Conservation (phyloP, 192 early-diverging fungal species). For the Coemansia sp. region DNA sequence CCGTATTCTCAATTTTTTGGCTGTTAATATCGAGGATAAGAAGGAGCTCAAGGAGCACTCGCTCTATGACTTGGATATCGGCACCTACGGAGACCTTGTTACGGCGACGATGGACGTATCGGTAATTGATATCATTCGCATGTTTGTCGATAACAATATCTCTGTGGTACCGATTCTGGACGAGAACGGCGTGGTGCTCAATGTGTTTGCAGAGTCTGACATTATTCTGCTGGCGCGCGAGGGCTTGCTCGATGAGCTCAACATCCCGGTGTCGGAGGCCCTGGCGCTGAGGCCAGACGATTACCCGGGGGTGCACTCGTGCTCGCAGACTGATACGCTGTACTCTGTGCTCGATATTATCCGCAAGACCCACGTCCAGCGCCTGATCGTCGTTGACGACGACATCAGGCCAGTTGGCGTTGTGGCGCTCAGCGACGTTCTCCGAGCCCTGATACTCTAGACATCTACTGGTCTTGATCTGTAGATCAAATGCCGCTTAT, state of each 20-base stretch:
- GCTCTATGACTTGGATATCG: constrained; percentile 78
- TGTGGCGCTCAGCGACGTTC: constrained; percentile 81
- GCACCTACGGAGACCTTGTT: constrained; percentile 80
- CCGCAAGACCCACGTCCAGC: constrained; percentile 78
- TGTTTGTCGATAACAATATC: constrained; percentile 88
- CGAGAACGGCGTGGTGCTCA: constrained; percentile 77
- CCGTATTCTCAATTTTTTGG: constrained; percentile 84
- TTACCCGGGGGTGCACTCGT: constrained; percentile 92
- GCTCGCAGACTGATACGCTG: constrained; percentile 81
- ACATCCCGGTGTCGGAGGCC: constrained; percentile 85
- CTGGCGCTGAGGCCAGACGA: constrained; percentile 80
- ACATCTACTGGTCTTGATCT: neutral
- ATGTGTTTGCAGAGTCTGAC: constrained; percentile 97
- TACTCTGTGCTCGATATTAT: constrained; percentile 88
- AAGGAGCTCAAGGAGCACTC: constrained; percentile 62
- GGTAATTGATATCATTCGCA: constrained; percentile 85
- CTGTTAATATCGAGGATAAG: constrained; percentile 74
- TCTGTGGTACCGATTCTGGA: constrained; percentile 94
- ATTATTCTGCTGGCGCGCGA: constrained; percentile 75
- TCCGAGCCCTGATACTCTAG: constrained; percentile 55
- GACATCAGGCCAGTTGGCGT: constrained; percentile 78
- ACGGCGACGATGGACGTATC: constrained; percentile 77
- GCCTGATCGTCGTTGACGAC: constrained; percentile 87
- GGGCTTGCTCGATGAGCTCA: constrained; percentile 63
- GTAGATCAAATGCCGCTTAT: constrained; percentile 5